Evolutionary conservation across 1,139 yeast species (phyloP).

Genomic region (Scheffersomyces titani): DNA sequence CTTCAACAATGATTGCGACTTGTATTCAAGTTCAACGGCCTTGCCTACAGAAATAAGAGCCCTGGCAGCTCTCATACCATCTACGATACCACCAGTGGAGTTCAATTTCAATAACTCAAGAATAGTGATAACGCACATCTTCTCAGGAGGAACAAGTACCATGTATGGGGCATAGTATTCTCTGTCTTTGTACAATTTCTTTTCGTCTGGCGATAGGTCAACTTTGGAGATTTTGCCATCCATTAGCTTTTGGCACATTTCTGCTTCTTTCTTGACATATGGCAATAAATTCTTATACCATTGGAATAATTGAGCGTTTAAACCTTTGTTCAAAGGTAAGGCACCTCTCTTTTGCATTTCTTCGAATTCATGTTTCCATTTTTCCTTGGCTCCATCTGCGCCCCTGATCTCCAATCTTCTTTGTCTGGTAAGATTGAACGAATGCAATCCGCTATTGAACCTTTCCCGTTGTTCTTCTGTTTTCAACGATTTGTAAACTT

Average conservation of each 20-base stretch:
- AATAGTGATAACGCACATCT: constrained; percentile 81
- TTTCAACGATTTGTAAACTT: constrained; percentile 54
- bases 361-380: constrained; percentile 86
- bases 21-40: constrained; percentile 83
- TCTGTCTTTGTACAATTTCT: constrained; percentile 48
- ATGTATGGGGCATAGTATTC: constrained; percentile 79
- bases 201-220: constrained; percentile 26
- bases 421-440: constrained; percentile 75
- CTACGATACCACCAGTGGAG: constrained; percentile 75
- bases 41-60: constrained; percentile 81
- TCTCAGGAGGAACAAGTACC: constrained; percentile 69
- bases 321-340: constrained; percentile 52
- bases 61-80: constrained; percentile 84
- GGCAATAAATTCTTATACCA: constrained; percentile 78
- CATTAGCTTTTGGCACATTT: constrained; percentile 42
- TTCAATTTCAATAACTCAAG: constrained; percentile 75
- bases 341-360: constrained; percentile 67
- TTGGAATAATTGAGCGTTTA: constrained; percentile 75
- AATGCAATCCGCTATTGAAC: constrained; percentile 68
- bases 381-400: constrained; percentile 79
- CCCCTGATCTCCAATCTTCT: constrained; percentile 74
- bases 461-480: constrained; percentile 52
- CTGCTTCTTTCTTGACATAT: constrained; percentile 64
- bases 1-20: constrained; percentile 62
- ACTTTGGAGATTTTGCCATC: constrained; percentile 17